phyloP scores from a whole-genome alignment of 352 stramenopile species.

The Globisporangium irregulare region DNA sequence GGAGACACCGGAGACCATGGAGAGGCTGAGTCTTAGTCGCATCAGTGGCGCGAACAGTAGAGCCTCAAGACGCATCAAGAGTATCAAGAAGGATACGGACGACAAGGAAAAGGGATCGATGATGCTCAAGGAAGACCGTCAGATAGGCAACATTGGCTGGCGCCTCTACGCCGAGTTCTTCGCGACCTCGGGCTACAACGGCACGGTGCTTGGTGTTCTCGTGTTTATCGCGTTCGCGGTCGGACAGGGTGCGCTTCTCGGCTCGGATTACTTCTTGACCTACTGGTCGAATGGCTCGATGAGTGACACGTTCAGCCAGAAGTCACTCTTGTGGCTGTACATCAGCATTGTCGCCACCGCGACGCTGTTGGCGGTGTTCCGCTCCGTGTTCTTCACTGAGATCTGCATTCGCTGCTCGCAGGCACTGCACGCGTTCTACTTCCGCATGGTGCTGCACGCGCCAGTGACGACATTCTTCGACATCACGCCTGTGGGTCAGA shows the following conservation, averaged over 20 bases:
- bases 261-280: slow-evolving; percentile 52
- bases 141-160: slow-evolving; percentile 15
- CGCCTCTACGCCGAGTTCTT: slow-evolving; percentile 49
- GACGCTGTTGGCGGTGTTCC: slow-evolving; percentile 32
- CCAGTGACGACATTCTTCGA: slow-evolving; percentile 19
- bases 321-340: slow-evolving; percentile 35
- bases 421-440: slow-evolving; percentile 38
- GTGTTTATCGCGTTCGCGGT: slow-evolving; percentile 30
- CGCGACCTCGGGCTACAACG: slow-evolving; percentile 39
- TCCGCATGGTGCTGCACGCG: slow-evolving; percentile 26
- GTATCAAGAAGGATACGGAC: too few relatives aligned
- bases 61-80: too few relatives aligned
- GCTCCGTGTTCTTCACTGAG: slow-evolving; percentile 43
- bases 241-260: slow-evolving; percentile 36
- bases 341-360: slow-evolving; percentile 31
- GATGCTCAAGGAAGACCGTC: too few relatives aligned
- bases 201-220: slow-evolving; percentile 28
- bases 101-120: too few relatives aligned
- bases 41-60: too few relatives aligned
- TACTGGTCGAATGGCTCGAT: slow-evolving; percentile 37
- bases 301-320: slow-evolving; percentile 22
- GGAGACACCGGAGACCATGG: too few relatives aligned
- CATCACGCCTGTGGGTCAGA: slow-evolving; percentile 12
- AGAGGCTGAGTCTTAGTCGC: too few relatives aligned
- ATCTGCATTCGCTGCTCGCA: slow-evolving; percentile 43